phyloP scores from a whole-genome alignment of 2,329 filamentous ascomycete genomes.

The Penicillium nordicum region DNA sequence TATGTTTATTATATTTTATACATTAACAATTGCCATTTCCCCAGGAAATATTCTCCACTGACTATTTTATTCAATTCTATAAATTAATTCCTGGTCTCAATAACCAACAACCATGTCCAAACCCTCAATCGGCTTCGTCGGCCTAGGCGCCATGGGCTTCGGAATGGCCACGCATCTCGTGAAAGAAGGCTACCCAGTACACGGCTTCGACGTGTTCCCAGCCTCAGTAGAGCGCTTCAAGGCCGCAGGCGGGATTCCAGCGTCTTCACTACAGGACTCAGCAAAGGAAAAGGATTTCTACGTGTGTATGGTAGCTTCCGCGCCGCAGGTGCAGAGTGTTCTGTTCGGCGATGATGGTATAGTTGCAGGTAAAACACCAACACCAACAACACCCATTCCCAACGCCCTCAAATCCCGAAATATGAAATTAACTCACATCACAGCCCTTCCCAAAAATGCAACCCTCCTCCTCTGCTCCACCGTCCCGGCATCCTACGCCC shows the following conservation, averaged over 20 bases:
- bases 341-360: slow-evolving; percentile 60
- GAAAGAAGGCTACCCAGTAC: slow-evolving; percentile 63
- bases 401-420: not conserved
- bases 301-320: slow-evolving; percentile 73
- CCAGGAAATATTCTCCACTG: not conserved
- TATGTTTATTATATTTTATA: not conserved
- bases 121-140: slow-evolving; percentile 62
- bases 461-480: slow-evolving; percentile 68
- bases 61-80: not conserved
- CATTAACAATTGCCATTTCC: not conserved
- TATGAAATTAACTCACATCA: not conserved
- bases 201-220: slow-evolving; percentile 67
- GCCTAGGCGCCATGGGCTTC: slow-evolving; percentile 78
- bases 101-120: slow-evolving; percentile 37
- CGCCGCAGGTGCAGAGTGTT: slow-evolving; percentile 63
- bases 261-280: slow-evolving; percentile 59
- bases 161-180: slow-evolving; percentile 75
- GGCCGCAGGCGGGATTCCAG: slow-evolving; percentile 58
- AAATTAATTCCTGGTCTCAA: not conserved
- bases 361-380: slow-evolving; percentile 17
- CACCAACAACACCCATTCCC: not conserved
- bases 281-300: slow-evolving; percentile 59
- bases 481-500: slow-evolving; percentile 63
- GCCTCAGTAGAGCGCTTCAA: slow-evolving; percentile 65
- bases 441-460: slow-evolving; percentile 54